These are phyloP conservation scores for Arachis stenosperma DNA, from an alignment of 306 rosid species.

Conservation along the genomic window DNA sequence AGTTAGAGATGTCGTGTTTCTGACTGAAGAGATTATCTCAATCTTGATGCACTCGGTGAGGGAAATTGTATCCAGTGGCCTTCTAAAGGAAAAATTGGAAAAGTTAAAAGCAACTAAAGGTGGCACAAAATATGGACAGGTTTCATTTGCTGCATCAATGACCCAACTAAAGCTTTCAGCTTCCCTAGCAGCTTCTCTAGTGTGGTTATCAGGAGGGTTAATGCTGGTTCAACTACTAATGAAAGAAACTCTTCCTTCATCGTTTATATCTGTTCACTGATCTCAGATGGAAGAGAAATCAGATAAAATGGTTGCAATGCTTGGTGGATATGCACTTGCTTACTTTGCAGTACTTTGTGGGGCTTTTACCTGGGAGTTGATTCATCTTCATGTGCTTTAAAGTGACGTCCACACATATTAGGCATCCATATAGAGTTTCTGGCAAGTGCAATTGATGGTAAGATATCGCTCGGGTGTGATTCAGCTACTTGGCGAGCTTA, in stretches of 20 bases:
- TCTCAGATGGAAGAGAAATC: slow-evolving; percentile 59
- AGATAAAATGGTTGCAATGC: slow-evolving; percentile 81
- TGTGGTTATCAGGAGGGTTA: slow-evolving; percentile 87
- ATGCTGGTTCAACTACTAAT: slow-evolving; percentile 74
- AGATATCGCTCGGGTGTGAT: slow-evolving; percentile 90
- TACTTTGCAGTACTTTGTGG: slow-evolving; percentile 83
- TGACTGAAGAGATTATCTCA: slow-evolving; percentile 77
- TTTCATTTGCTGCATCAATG: slow-evolving; percentile 79
- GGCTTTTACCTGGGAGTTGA: slow-evolving; percentile 89
- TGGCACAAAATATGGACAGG: slow-evolving; percentile 57
- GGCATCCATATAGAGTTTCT: slow-evolving; percentile 83
- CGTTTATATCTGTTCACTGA: slow-evolving; percentile 84
- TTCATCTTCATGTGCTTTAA: slow-evolving; percentile 77
- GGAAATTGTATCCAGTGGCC: slow-evolving; percentile 60
- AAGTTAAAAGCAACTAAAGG: slow-evolving; percentile 55
- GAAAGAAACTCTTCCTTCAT: slow-evolving; percentile 85
- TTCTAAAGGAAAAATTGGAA: slow-evolving; percentile 51
- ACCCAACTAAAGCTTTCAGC: slow-evolving; percentile 83
- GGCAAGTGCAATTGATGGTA: slow-evolving; percentile 90
- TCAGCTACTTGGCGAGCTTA: slow-evolving; percentile 92
- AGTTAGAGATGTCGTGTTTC: slow-evolving; percentile 63
- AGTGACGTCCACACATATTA: slow-evolving; percentile 75
- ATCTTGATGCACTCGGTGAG: slow-evolving; percentile 79
- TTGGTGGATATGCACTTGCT: slow-evolving; percentile 85
- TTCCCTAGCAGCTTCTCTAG: slow-evolving; percentile 88